Conservation (phyloP, 192 early-diverging fungal species). For the Umbelopsis vinacea region DNA sequence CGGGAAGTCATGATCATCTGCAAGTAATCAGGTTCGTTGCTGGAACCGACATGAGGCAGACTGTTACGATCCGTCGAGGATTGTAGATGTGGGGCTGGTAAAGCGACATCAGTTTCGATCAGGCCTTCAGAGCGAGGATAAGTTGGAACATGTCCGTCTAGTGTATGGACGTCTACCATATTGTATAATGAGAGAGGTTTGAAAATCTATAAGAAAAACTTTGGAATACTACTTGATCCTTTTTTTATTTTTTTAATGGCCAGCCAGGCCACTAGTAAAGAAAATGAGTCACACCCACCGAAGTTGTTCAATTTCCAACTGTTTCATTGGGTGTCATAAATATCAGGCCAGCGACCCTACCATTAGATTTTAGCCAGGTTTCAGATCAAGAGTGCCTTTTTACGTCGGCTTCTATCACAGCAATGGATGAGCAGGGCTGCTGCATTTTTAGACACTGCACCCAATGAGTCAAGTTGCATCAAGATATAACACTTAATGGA, state of each 20-base stretch:
- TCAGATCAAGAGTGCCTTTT: too few species aligned
- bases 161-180: background rate
- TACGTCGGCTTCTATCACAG: too few species aligned
- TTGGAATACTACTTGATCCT: background rate
- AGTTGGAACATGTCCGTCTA: background rate
- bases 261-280: background rate
- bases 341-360: too few species aligned
- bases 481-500: too few species aligned
- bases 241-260: too few species aligned
- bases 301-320: too few species aligned
- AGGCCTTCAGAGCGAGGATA: background rate
- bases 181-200: background rate
- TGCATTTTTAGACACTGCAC: too few species aligned
- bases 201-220: background rate
- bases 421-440: too few species aligned
- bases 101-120: slow-evolving; percentile 14
- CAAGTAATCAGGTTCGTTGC: slow-evolving; percentile 81
- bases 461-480: too few species aligned
- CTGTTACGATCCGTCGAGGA: background rate
- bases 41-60: background rate
- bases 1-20: slow-evolving; percentile 90
- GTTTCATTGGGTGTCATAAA: too few species aligned
- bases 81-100: background rate
- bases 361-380: too few species aligned
- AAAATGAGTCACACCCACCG: slow-evolving; percentile 16